Percentiles rank a stretch among this genome's conserved stretches.
These are phyloP conservation scores for Solanum dulcamara DNA, from an alignment of 257 asterid species.

Conservation along the genomic window DNA sequence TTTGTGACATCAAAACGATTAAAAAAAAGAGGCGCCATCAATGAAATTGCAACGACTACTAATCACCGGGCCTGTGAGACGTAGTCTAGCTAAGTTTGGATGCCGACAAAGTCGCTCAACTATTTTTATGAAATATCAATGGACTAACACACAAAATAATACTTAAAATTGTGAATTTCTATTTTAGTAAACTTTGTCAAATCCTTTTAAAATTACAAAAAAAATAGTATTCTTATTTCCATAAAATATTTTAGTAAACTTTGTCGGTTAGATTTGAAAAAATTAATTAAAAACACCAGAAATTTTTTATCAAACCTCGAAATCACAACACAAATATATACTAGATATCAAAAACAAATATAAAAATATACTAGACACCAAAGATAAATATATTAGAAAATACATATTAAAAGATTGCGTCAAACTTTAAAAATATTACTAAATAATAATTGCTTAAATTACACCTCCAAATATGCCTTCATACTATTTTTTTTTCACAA, in stretches of 20 bases:
- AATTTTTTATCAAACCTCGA: neutral
- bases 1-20: neutral
- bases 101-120: neutral
- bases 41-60: too few relatives aligned
- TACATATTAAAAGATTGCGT: neutral
- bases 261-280: too few relatives aligned
- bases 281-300: too few relatives aligned
- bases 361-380: neutral
- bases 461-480: neutral
- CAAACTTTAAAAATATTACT: neutral
- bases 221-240: neutral
- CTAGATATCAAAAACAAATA: neutral
- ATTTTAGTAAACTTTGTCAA: too few relatives aligned
- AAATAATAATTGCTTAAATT: neutral
- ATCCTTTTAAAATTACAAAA: neutral
- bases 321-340: neutral
- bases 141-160: neutral
- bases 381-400: neutral
- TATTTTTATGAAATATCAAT: too few relatives aligned
- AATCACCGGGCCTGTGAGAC: neutral
- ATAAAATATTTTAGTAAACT: neutral
- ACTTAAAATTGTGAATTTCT: too few relatives aligned
- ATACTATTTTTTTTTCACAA: too few relatives aligned
- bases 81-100: neutral
- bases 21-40: neutral